Conservation (phyloP, 2,329 filamentous ascomycete species). For the Fusarium sp. region DNA sequence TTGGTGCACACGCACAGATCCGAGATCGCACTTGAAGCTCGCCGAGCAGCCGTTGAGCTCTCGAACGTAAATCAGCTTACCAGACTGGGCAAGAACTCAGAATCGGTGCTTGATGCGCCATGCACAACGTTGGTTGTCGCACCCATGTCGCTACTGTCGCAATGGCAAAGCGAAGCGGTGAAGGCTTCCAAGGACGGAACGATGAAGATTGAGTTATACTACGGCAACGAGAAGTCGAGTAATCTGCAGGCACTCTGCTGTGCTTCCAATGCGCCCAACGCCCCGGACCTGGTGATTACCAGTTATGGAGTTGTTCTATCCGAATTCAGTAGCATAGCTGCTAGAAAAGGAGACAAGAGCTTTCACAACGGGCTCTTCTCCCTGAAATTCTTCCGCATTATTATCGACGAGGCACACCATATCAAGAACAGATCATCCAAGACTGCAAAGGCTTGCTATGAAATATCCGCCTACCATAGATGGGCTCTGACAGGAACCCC, state of each 20-base stretch:
- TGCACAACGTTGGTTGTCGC: conserved; percentile 95
- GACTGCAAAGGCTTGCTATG: conserved; percentile 93
- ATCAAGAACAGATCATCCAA: conserved; percentile 94
- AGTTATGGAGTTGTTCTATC: conserved; percentile 93
- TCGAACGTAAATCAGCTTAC: conserved; percentile 67
- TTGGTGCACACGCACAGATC: conserved; percentile 85
- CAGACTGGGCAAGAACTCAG: conserved; percentile 65
- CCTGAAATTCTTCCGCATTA: conserved; percentile 91
- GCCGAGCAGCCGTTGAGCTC: conserved; percentile 41
- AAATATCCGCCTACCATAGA: conserved; percentile 82
- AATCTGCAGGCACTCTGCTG: conserved; percentile 84
- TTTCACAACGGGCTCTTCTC: conserved; percentile 83
- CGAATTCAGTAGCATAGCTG: conserved; percentile 77
- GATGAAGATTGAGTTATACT: conserved; percentile 87
- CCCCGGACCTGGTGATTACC: conserved; percentile 91
- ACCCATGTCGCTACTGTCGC: conserved; percentile 93
- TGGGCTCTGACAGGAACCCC: conserved; percentile 96
- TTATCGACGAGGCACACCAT: conserved; percentile 92
- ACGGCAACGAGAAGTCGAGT: conserved; percentile 82
- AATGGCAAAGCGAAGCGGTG: conserved; percentile 95
- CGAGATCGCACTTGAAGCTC: conserved; percentile 54
- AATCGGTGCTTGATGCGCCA: conserved; percentile 72
- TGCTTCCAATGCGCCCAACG: conserved; percentile 73
- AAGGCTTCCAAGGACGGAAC: conserved; percentile 88
- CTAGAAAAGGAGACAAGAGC: conserved; percentile 70